phyloP scores from a whole-genome alignment of 176 grass and related monocot species.

The Carex myosuroides region DNA sequence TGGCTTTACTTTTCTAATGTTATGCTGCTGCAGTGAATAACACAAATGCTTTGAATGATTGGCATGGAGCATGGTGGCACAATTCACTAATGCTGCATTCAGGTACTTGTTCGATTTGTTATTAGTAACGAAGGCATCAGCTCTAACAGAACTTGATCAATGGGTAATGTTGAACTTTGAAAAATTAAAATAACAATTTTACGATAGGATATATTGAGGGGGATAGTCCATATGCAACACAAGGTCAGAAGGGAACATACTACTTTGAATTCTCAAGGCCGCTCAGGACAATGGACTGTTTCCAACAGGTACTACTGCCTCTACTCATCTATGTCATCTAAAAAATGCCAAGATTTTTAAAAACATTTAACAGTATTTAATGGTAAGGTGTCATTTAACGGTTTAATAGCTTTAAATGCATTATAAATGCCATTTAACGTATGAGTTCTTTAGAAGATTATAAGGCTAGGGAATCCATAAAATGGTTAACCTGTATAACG shows the following conservation, averaged over 20 bases:
- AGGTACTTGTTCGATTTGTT: slow-evolving; percentile 29
- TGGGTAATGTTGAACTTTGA: slow-evolving; percentile 6
- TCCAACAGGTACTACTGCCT: slow-evolving; percentile 55
- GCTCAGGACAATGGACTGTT: slow-evolving; percentile 88
- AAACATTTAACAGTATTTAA: too few species aligned
- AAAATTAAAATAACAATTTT: slow-evolving; percentile 14
- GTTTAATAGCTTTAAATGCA: too few species aligned
- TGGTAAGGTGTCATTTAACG: too few species aligned
- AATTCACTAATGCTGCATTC: slow-evolving; percentile 65
- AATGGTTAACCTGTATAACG: too few species aligned
- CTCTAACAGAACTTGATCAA: slow-evolving; percentile 10
- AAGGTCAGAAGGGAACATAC: slow-evolving; percentile 83
- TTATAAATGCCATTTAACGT: too few species aligned
- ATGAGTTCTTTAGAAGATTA: too few species aligned
- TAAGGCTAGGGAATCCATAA: too few species aligned
- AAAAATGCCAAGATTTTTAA: too few species aligned
- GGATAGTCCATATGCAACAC: slow-evolving; percentile 74
- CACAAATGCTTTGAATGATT: slow-evolving; percentile 95
- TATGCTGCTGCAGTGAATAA: slow-evolving; percentile 47
- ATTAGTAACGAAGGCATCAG: background rate
- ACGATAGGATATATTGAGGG: slow-evolving; percentile 66
- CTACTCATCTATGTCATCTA: background rate
- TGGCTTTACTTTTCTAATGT: slow-evolving; percentile 18
- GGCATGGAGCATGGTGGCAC: slow-evolving; percentile 94
- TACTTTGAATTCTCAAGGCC: slow-evolving; percentile 95